These are phyloP conservation scores for Bauhinia variegata DNA, from an alignment of 306 rosid species.

Conservation along the genomic window DNA sequence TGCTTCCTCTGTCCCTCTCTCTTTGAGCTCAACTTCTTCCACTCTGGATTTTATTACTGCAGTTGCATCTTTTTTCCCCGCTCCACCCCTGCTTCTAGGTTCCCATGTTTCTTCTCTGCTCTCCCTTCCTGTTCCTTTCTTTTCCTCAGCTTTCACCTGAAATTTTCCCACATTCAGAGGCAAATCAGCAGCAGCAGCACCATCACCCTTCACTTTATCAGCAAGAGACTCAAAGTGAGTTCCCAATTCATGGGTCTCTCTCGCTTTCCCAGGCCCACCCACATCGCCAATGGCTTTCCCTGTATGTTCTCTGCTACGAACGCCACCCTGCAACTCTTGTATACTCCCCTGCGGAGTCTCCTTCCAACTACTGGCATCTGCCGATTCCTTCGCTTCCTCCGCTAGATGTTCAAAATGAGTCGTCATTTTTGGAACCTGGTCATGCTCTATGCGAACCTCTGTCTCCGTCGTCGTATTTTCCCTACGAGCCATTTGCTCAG, in stretches of 20 bases:
- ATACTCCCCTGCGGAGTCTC: conserved; percentile 38
- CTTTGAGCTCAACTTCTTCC: too few species aligned
- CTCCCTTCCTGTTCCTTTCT: conserved; percentile 20
- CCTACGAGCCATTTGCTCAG: conserved; percentile 52
- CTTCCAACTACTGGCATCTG: not conserved
- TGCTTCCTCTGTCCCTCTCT: too few species aligned
- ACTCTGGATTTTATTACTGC: too few species aligned
- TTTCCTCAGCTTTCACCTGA: conserved; percentile 25
- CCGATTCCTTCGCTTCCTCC: conserved; percentile 30
- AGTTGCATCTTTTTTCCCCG: too few species aligned
- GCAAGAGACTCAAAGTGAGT: conserved; percentile 54
- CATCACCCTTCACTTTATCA: conserved; percentile 42
- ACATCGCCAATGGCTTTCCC: conserved; percentile 44
- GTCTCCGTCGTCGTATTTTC: conserved; percentile 50
- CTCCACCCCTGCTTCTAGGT: conserved; percentile 16
- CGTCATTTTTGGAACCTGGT: conserved; percentile 59
- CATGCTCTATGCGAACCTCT: conserved; percentile 44
- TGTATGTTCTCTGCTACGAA: not conserved
- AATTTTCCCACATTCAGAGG: conserved; percentile 32
- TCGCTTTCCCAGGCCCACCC: conserved; percentile 38
- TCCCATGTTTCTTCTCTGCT: conserved; percentile 11
- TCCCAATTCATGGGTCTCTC: conserved; percentile 46
- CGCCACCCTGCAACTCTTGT: conserved; percentile 32
- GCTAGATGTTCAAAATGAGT: conserved; percentile 61
- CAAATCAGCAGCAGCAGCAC: not conserved